Conservation (phyloP, 2,329 filamentous ascomycete genomes). For the Stemphylium vesicarium region DNA sequence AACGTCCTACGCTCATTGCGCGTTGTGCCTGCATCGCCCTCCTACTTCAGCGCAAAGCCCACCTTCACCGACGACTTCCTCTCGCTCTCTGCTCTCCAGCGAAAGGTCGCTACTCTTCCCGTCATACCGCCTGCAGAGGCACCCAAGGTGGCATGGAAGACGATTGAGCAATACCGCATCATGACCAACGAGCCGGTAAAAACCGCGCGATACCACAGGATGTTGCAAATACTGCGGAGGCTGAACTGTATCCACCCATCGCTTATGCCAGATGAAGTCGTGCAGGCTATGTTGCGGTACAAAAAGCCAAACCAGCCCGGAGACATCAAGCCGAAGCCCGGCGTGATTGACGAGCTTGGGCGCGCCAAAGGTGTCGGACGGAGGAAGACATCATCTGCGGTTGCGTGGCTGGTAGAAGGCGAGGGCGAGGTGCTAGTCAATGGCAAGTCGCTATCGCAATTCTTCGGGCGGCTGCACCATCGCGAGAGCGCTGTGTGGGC, state of each 20-base stretch:
- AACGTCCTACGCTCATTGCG: conserved; percentile 59
- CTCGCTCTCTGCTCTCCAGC: conserved; percentile 72
- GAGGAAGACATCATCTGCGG: conserved; percentile 85
- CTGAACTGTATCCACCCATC: conserved; percentile 85
- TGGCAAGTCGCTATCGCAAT: conserved; percentile 80
- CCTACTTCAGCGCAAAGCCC: conserved; percentile 92
- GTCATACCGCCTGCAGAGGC: conserved; percentile 68
- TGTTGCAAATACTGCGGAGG: conserved; percentile 76
- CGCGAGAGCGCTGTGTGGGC: conserved; percentile 94
- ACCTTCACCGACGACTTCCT: conserved; percentile 86
- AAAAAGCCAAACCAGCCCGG: conserved; percentile 76
- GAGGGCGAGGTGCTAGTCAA: conserved; percentile 90
- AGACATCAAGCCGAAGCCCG: conserved; percentile 67
- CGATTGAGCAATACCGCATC: conserved; percentile 74
- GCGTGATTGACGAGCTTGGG: conserved; percentile 75
- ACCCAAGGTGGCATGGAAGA: conserved; percentile 80
- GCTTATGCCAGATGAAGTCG: conserved; percentile 74
- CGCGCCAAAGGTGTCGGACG: conserved; percentile 80
- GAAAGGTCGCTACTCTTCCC: conserved; percentile 76
- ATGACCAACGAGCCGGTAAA: conserved; percentile 57
- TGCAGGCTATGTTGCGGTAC: conserved; percentile 69
- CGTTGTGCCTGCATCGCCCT: conserved; percentile 80
- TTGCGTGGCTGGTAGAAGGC: conserved; percentile 89
- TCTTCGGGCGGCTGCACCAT: conserved; percentile 88
- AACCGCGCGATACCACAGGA: conserved; percentile 75